phyloP scores from a whole-genome alignment of 164 flowering plant genomes.

The Malania oleifera region DNA sequence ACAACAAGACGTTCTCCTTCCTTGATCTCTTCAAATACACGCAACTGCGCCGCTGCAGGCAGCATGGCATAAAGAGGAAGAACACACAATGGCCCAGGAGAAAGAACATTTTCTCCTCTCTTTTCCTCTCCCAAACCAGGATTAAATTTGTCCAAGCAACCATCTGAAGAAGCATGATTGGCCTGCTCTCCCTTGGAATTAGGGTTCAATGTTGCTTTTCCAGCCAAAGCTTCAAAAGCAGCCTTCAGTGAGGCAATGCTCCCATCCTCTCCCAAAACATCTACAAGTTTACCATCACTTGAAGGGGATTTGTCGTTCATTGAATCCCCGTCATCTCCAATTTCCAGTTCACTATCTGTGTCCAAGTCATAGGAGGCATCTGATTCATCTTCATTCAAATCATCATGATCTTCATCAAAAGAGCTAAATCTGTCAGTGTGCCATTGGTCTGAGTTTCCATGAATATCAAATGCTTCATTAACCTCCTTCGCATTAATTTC shows the following conservation, averaged over 20 bases:
- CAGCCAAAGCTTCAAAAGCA: slow-evolving; percentile 75
- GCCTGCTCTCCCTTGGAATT: slow-evolving; percentile 14
- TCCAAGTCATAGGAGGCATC: slow-evolving; percentile 42
- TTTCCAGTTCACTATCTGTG: slow-evolving; percentile 59
- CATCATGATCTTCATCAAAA: slow-evolving; percentile 43
- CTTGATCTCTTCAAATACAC: slow-evolving; percentile 69
- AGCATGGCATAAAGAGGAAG: slow-evolving; percentile 97
- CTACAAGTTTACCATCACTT: slow-evolving; percentile 21
- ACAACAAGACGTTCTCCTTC: slow-evolving; percentile 91
- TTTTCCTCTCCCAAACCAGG: slow-evolving; percentile 15
- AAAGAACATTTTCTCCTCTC: slow-evolving; percentile 12
- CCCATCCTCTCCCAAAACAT: slow-evolving; percentile 39
- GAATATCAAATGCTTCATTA: slow-evolving; percentile 66
- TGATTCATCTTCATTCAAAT: slow-evolving; percentile 36
- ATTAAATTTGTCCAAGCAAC: slow-evolving; percentile 10
- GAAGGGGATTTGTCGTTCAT: slow-evolving; percentile 12
- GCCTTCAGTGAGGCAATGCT: slow-evolving; percentile 59
- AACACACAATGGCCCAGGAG: slow-evolving; percentile 46
- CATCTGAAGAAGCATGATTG: slow-evolving; percentile 17
- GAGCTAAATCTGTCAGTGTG: slow-evolving; percentile 53
- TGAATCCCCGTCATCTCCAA: slow-evolving; percentile 29
- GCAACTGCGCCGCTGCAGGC: slow-evolving; percentile 79
- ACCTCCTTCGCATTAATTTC: slow-evolving; percentile 56
- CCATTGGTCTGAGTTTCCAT: slow-evolving; percentile 24
- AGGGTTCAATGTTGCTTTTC: slow-evolving; percentile 24